phyloP scores from a whole-genome alignment of 2,329 filamentous ascomycete genomes.

The Penicillium occitanis region DNA sequence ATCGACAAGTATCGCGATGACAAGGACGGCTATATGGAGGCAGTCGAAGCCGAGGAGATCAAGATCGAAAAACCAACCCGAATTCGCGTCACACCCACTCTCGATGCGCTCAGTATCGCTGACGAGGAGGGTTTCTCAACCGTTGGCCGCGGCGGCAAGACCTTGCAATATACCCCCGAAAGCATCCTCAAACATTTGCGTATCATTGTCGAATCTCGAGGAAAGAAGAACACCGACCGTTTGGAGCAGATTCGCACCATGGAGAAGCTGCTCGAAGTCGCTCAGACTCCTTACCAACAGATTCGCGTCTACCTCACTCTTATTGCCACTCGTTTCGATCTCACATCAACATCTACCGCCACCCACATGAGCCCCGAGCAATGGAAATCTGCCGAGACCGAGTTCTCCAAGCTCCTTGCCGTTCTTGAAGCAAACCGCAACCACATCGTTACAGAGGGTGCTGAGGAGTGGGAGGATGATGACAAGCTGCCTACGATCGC shows the following conservation, averaged over 20 bases:
- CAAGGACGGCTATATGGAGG: conserved; percentile 84
- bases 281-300: conserved; percentile 86
- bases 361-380: conserved; percentile 91
- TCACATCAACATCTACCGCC: conserved; percentile 70
- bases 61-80: conserved; percentile 54
- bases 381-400: conserved; percentile 92
- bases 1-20: conserved; percentile 84
- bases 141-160: conserved; percentile 84
- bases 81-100: conserved; percentile 43
- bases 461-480: conserved; percentile 98
- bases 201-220: conserved; percentile 88
- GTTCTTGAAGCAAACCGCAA: conserved; percentile 77
- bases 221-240: conserved; percentile 98
- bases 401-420: conserved; percentile 73
- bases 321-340: conserved; percentile 90
- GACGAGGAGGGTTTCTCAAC: conserved; percentile 87
- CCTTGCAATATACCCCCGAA: conserved; percentile 90
- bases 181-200: conserved; percentile 97
- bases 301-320: conserved; percentile 89
- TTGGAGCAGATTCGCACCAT: conserved; percentile 93
- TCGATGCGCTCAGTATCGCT: conserved; percentile 53
- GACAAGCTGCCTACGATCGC: conserved; percentile 81
- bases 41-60: conserved; percentile 67
- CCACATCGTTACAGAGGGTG: conserved; percentile 83
- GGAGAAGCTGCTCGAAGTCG: conserved; percentile 92